Base-by-base conservation (phyloP, 2,329 filamentous ascomycete species). In the Pestalotiopsis sp. region DNA sequence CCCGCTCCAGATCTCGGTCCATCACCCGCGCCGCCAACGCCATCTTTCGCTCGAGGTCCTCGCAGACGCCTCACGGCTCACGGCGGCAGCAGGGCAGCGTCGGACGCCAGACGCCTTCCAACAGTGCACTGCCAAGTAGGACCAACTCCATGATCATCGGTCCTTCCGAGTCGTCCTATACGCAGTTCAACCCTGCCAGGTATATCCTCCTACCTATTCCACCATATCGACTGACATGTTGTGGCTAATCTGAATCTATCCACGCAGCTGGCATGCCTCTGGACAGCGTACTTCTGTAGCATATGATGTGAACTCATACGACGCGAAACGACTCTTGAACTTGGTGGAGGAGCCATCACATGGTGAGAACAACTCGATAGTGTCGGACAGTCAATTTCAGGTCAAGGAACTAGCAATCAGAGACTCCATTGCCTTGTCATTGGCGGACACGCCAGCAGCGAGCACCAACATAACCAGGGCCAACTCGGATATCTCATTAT, bases 281-380 rank as follows among this genome's bases (percentile, higher is more conserved):
- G 73, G 74, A 27, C 78, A 78, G 52, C 81, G 79, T 61, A 74
- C 78, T 4, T 84, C 83, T 4, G 80, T 80, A 72, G 82, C 81
- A 68, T 83, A 84, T 74, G 80, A 85, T 68, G 69, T 81, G 65
- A 76, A 76, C 36, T 83, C 83, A 31, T 85, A 85, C 73, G 83
- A 83, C 72, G 80, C 82, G n/a, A 80, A 82, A 70, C 80, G 82
- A 6, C 72, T 85, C 9, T 73, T 84, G 52, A 82, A 82, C 65
- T 73, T 83, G 38, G 76, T 76, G 17, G 81, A 82, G 69, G 78
- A 80, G 17, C 72, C 77, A 4, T 67, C 72, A 36, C 31, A 36
- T 5, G 70, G 78, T 36, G 80, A 82, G 67, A 74, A 79, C 27
- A 75, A 73, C 14, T 78, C 78, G 4, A 71, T 76, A 41, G 70